Conservation (phyloP, 331 rosid genomes). For the Saraca asoca region DNA sequence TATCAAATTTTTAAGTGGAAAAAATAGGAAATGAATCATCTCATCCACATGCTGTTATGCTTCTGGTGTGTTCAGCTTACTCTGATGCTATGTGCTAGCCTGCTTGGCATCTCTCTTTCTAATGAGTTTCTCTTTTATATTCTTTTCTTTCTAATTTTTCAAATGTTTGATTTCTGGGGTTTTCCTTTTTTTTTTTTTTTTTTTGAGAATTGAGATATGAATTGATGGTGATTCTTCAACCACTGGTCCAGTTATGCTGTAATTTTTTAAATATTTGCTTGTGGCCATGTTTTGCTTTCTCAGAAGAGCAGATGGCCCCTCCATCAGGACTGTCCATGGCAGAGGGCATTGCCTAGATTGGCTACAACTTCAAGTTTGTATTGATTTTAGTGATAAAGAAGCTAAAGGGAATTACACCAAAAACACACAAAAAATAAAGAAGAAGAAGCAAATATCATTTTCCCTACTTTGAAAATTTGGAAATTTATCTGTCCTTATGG, state of each 20-base stretch:
- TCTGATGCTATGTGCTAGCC: slow-evolving; percentile 63
- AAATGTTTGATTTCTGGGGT: slow-evolving; percentile 37
- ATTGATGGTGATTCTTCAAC: slow-evolving; percentile 74
- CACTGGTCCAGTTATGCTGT: slow-evolving; percentile 42
- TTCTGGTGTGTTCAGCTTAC: slow-evolving; percentile 48
- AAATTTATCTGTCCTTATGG: background rate
- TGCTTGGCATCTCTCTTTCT: slow-evolving; percentile 44
- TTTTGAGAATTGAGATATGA: slow-evolving; percentile 46
- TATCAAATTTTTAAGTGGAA: slow-evolving; percentile 6
- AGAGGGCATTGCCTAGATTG: slow-evolving; percentile 40
- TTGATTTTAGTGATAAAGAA: slow-evolving; percentile 2
- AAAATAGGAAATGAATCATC: slow-evolving; percentile 52
- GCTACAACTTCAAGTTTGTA: slow-evolving; percentile 1
- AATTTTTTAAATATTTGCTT: slow-evolving; percentile 32
- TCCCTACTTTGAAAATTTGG: background rate
- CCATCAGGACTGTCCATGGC: slow-evolving; percentile 51
- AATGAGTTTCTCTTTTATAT: background rate
- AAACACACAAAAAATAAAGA: background rate
- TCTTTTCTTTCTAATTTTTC: background rate
- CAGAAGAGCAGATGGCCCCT: slow-evolving; percentile 39
- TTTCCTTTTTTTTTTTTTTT: slow-evolving; percentile 37
- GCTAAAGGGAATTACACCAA: background rate
- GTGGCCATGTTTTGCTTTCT: slow-evolving; percentile 35
- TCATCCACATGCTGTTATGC: slow-evolving; percentile 57
- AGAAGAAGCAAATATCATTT: background rate